Percentiles rank a stretch among this genome's conserved stretches.
Evolutionary conservation across 2,329 filamentous ascomycete genomes (phyloP).

Genomic region (Colletotrichum lini): DNA sequence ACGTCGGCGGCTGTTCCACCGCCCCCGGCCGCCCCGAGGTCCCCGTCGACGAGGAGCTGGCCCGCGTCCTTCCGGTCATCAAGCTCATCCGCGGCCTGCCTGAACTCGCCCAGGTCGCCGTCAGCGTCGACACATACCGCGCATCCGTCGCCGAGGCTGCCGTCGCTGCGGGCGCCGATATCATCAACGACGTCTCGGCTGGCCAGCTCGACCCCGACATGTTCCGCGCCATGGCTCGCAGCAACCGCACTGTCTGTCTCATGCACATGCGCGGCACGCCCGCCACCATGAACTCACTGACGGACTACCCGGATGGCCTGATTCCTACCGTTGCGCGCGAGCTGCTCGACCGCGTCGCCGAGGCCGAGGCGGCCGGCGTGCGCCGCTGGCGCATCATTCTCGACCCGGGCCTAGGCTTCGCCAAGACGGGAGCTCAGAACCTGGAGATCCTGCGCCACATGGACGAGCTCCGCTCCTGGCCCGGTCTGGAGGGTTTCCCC

Average conservation of each 20-base stretch:
- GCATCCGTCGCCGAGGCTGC: conserved; percentile 85
- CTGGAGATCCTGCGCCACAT: conserved; percentile 81
- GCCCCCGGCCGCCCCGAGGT: conserved; percentile 82
- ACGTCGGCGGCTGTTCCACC: conserved; percentile 94
- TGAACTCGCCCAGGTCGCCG: conserved; percentile 73
- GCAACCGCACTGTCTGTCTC: conserved; percentile 84
- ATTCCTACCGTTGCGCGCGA: conserved; percentile 76
- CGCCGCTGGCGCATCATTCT: conserved; percentile 94
- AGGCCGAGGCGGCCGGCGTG: conserved; percentile 85
- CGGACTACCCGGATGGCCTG: conserved; percentile 77
- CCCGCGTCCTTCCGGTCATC: conserved; percentile 86
- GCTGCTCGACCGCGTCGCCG: conserved; percentile 77
- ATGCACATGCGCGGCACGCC: conserved; percentile 97
- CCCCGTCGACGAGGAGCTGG: conserved; percentile 79
- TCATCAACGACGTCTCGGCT: conserved; percentile 95
- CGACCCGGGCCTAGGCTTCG: conserved; percentile 95
- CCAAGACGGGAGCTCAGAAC: conserved; percentile 87
- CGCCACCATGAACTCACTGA: conserved; percentile 81
- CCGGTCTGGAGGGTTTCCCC: conserved; percentile 78
- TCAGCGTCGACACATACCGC: conserved; percentile 95
- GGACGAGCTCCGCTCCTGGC: conserved; percentile 74
- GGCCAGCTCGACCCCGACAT: conserved; percentile 85
- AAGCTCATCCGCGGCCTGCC: conserved; percentile 77
- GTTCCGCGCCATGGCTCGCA: conserved; percentile 82
- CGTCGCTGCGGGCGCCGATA: conserved; percentile 84